A percentile compares a stretch with the other conserved stretches of the same genome.
These are phyloP conservation scores for Trichoderma aggressivum DNA, from an alignment of 2,329 filamentous ascomycete genomes.

Conservation along the genomic window DNA sequence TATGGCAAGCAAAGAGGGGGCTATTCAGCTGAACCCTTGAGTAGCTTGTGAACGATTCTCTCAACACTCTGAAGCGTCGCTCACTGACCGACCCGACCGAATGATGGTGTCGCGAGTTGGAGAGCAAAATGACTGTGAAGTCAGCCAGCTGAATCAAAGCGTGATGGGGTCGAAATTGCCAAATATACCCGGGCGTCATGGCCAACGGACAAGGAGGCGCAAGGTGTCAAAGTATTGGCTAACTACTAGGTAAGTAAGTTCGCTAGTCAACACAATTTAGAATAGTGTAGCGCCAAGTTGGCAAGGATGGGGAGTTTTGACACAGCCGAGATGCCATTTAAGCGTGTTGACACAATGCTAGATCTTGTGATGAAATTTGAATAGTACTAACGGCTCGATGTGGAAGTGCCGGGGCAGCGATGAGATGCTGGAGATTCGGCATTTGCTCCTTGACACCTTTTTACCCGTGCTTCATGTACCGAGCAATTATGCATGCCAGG, in stretches of 20 bases:
- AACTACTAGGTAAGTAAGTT: not conserved
- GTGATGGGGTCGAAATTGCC: not conserved
- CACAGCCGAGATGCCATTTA: not conserved
- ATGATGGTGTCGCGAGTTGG: not conserved
- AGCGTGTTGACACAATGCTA: not conserved
- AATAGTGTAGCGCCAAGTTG: slow-evolving; percentile 8
- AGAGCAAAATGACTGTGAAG: not conserved
- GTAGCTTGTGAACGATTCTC: not conserved
- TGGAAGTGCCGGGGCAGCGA: not conserved
- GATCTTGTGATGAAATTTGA: not conserved
- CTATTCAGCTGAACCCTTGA: not conserved
- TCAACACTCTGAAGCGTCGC: not conserved
- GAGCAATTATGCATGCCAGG: not conserved
- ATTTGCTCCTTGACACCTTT: not conserved
- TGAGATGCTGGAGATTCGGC: not conserved
- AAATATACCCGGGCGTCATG: not conserved
- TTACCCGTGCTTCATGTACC: not conserved
- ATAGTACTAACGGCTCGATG: not conserved
- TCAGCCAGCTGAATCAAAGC: not conserved
- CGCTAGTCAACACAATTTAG: slow-evolving; percentile 11
- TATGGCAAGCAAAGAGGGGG: not conserved
- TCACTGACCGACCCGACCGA: not conserved
- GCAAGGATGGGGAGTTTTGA: not conserved
- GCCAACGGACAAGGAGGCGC: not conserved
- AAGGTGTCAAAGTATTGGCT: not conserved